phyloP scores from a whole-genome alignment of 805 yeast species.

The Candida verbasci region DNA sequence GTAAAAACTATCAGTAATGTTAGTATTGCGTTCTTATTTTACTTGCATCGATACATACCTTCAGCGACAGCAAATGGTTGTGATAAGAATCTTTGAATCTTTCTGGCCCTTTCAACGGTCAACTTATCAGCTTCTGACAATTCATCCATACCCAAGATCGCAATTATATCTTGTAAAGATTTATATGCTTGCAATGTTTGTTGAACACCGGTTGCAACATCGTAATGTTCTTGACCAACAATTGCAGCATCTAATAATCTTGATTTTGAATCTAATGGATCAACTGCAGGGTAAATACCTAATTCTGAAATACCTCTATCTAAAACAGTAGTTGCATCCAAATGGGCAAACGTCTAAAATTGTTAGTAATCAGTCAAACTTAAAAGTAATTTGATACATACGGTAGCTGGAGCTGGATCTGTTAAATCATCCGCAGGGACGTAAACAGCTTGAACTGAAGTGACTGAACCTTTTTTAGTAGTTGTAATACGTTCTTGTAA shows the following conservation, averaged over 20 bases:
- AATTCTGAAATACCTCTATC: conserved; percentile 99
- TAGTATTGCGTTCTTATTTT: too few species aligned
- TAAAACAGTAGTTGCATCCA: conserved; percentile 99
- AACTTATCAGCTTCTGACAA: conserved; percentile 97
- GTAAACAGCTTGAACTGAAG: conserved; percentile 99
- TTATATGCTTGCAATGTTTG: conserved; percentile 99
- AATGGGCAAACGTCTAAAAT: conserved; percentile 99
- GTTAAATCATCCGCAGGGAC: conserved; percentile 99
- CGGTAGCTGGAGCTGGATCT: conserved; percentile 99
- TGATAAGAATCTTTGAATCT: conserved; percentile 99
- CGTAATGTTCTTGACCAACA: conserved; percentile 98
- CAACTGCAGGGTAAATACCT: conserved; percentile 98
- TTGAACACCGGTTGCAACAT: conserved; percentile 91
- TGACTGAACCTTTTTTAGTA: conserved; percentile 99
- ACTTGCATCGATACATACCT: too few species aligned
- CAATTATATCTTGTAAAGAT: conserved; percentile 99
- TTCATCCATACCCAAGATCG: conserved; percentile 99
- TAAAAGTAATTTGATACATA: too few species aligned
- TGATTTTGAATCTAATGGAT: conserved; percentile 98
- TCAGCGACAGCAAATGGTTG: conserved; percentile 99
- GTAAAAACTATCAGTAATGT: too few species aligned
- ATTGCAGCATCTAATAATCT: conserved; percentile 96
- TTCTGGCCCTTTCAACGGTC: conserved; percentile 99
- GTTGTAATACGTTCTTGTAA: conserved; percentile 99
- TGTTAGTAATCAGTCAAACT: too few species aligned